A percentile compares a stretch with the other conserved stretches of the same genome.
Conservation (phyloP, 352 stramenopile species). For the Aphanomyces euteiches region DNA sequence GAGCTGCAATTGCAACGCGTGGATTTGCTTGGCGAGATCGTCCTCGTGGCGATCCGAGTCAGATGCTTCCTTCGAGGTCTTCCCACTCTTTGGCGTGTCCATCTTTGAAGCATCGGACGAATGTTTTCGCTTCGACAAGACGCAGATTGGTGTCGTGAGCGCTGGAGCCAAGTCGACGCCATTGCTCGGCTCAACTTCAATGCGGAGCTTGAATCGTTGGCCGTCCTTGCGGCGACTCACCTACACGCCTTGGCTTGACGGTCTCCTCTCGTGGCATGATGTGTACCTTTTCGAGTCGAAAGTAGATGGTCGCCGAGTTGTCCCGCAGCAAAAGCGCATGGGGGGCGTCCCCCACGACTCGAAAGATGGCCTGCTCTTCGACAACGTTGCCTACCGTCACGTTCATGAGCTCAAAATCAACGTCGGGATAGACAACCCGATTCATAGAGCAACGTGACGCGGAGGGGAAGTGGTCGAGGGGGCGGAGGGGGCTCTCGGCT, state of each 20-base stretch:
- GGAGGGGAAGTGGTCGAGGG: neutral
- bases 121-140: neutral
- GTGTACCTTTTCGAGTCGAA: conserved; percentile 2
- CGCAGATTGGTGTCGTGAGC: neutral
- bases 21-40: neutral
- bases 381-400: neutral
- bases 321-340: neutral
- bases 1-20: neutral
- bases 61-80: neutral
- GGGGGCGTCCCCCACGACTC: neutral
- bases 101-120: neutral
- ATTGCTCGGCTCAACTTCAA: neutral
- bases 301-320: neutral
- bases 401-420: neutral
- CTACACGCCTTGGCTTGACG: neutral
- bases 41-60: neutral
- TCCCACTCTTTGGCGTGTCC: neutral
- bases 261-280: neutral
- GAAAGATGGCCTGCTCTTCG: neutral
- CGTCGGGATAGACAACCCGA: neutral
- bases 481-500: neutral
- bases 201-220: neutral
- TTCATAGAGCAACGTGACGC: neutral
- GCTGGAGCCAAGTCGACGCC: neutral
- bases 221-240: neutral